Evolutionary conservation across 2,329 filamentous ascomycete genomes (phyloP).

Genomic region (Pseudopyricularia cyperi): DNA sequence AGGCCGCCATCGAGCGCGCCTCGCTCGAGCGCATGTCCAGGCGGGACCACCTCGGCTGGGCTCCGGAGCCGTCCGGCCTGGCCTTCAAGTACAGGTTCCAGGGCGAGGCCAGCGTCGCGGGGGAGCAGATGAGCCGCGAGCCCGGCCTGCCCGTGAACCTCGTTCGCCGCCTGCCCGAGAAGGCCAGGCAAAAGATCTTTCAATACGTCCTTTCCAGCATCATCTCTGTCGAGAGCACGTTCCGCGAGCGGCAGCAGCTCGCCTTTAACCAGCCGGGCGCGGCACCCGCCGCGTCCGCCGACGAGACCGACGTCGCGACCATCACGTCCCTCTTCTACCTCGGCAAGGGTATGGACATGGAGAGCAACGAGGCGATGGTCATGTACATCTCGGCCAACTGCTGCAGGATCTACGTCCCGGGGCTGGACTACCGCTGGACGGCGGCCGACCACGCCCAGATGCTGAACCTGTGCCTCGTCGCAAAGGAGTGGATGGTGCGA

Average conservation of each 20-base stretch:
- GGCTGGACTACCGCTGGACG: not conserved
- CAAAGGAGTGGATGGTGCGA: conserved; percentile 1
- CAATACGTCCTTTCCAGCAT: not conserved
- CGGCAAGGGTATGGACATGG: not conserved
- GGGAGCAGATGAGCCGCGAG: not conserved
- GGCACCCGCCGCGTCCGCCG: no score
- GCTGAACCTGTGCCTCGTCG: not conserved
- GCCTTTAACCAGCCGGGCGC: not conserved
- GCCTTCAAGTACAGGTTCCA: no score
- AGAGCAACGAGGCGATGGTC: not conserved
- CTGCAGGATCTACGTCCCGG: not conserved
- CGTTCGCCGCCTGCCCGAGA: not conserved
- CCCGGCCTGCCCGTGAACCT: not conserved
- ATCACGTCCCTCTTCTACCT: not conserved
- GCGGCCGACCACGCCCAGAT: not conserved
- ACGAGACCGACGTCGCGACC: not conserved
- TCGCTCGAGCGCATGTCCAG: not conserved
- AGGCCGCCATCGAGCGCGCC: not conserved
- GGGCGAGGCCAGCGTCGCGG: not conserved
- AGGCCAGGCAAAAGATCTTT: not conserved
- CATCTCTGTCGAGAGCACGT: not conserved
- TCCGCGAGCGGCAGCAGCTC: not conserved
- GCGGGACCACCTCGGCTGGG: not conserved
- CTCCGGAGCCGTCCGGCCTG: not conserved
- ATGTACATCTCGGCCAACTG: not conserved